Evolutionary conservation across 2,329 filamentous ascomycete species (phyloP), one percentile per base, ranked within the genome.

Genomic region (Aureobasidium namibiae): DNA sequence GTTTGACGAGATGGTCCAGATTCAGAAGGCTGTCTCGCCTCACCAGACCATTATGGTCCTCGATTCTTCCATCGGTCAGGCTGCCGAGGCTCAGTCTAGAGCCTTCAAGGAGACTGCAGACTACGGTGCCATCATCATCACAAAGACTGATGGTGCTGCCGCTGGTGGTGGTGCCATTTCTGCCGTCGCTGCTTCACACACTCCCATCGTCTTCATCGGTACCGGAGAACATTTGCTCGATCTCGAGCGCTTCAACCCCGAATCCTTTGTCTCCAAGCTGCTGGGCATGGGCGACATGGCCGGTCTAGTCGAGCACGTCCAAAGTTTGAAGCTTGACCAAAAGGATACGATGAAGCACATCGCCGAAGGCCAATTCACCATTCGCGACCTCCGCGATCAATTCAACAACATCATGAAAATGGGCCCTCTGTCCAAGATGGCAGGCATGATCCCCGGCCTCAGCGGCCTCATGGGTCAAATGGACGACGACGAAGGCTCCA

Each of bases 271-370:
- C 46, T 89, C 88, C 65, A 99, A 96, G 74, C 78, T 99, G 7
- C 80, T 99, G 14, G 94, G 94, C 53, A 97, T 97, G 91, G 94
- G 94, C 46, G 94, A 99, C 68, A 95, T 99, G 80, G 87, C 89
- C 26, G 92, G 94, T 0, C 76, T 99, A 33, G 89, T 99, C 11
- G 94, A 99, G 74, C 94, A 99, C 70, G 94, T 99, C 1, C 94
- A 99, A 72, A 90, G 88, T 33, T 82, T 99, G 54, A 96, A 95
- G 72, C 83, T 96, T 52, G 92, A 97, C 73, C 94, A 96, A 66
- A 97, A 99, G 75, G 92, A 97, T 68, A 97, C 94, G 3, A 96
- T 99, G 81, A 99, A 99, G 79, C 92, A 99, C 76, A 95, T 99
- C 65, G 88, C 90, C 7, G 92, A 96, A 69, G 94, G 94, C 59